Base-by-base conservation (phyloP, 176 grass and related monocot genomes). In the Zoysia pacifica region DNA sequence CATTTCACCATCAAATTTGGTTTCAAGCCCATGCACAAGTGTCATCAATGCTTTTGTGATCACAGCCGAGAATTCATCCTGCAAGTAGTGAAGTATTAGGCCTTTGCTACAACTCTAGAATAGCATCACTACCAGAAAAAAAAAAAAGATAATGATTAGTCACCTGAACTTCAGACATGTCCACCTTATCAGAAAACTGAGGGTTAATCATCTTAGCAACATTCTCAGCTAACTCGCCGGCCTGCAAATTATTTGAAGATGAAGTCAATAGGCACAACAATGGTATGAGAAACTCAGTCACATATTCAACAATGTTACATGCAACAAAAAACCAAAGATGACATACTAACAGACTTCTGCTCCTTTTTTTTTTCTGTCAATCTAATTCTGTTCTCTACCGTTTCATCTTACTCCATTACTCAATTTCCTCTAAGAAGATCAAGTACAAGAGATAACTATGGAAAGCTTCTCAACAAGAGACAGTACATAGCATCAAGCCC, bases 1-100 rank as follows among this genome's bases (percentile, higher is more conserved):
- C 96, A 99, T 99, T 89, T 99, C 96, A 85, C 86, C 84, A 82
- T 99, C 96, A 82, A 99, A 99, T 83, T 99, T 99, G 59, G 96
- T 99, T 88, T 99, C 96, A 58, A 99, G 76, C 42, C 96, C 96
- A 77, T 99, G 93, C 69, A 99, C 96, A 79, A 99, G 85, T 74
- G 96, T 99, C 83, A 99, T 89, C 74, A 99, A 70, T 69, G 96
- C 96, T 95, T 94, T 95, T 43, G 90, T 99, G 62, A 99, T 93
- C 68, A 99, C 88, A 5, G 86, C 90, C 36, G 93, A 95, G 82
- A 99, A 99, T 69, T 99, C 96, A 84, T 95, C 96, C 96, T 99
- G 86, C 84, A 70, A 82, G 18, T 55, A 90, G 76, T 51, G 7
- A 80, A 42, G 63, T 76, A 56, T 40, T 52, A 72, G 66, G 42